These are phyloP conservation scores for Teunomyces gatunensis DNA, from an alignment of 805 yeast species.

Conservation along the genomic window DNA sequence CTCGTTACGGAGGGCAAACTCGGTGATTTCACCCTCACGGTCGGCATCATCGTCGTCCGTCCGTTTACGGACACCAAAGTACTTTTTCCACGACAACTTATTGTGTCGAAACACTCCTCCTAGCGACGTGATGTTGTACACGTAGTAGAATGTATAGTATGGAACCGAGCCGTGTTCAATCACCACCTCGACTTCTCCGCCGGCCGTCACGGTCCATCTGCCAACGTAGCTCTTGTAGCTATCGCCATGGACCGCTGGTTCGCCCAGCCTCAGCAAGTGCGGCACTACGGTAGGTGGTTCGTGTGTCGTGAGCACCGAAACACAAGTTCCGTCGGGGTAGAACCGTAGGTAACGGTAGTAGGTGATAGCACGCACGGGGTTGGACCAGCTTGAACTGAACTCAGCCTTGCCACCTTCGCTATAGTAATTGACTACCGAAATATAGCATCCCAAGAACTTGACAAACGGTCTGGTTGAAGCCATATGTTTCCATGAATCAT, in stretches of 20 bases:
- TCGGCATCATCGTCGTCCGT: conserved; percentile 35
- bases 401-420: conserved; percentile 78
- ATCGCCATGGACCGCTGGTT: conserved; percentile 12
- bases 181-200: conserved; percentile 46
- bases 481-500: conserved; percentile 48
- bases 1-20: conserved; percentile 65
- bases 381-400: conserved; percentile 62
- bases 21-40: conserved; percentile 46
- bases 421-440: conserved; percentile 79
- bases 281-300: conserved; percentile 73
- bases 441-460: conserved; percentile 80
- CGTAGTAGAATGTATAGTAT: conserved; percentile 62
- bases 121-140: conserved; percentile 54
- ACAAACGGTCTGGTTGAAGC: conserved; percentile 66
- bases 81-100: conserved; percentile 68
- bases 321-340: conserved; percentile 71
- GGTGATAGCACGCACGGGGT: conserved; percentile 80
- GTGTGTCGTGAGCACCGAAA: conserved; percentile 64
- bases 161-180: conserved; percentile 59
- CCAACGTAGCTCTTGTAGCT: conserved; percentile 46
- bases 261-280: conserved; percentile 35
- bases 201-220: conserved; percentile 55
- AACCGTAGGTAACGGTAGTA: conserved; percentile 85
- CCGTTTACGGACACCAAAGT: conserved; percentile 52
- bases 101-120: conserved; percentile 62